Evolutionary conservation across 257 asterid species (phyloP), one percentile per base, ranked within the genome.

Genomic region (Solanum virginianum): DNA sequence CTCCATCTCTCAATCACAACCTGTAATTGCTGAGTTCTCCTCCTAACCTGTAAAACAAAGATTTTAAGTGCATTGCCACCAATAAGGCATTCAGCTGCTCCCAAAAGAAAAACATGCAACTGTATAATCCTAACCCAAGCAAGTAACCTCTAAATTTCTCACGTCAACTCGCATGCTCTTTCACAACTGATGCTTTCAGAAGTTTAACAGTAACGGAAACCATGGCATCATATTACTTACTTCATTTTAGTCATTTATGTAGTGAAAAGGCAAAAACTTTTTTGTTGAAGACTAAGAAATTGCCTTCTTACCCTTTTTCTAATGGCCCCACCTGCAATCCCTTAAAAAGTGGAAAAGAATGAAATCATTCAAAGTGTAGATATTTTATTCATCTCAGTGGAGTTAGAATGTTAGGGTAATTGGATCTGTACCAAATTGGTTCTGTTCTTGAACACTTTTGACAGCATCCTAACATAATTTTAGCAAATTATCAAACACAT

Each of bases 1-100:
- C 80, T 92, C 98, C 96, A 92, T 92, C 97, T 88, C 84, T 94
- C 97, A 8, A 91, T 92, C 88, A 91, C 93, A 62, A 92, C 93
- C 62, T 87, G 89, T 82, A 81, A 90, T 55, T 93, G 91, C 80
- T 91, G 87, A 86, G 92, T 94, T 85, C 93, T 91, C 80, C 91
- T 87, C 88, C 98, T 88, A 62, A 91, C 89, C 97, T 94, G 89
- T 86, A 81, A 87, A 86, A 84, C 14, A 20, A 41, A 75, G 82
- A 75, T 8, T 49, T 49, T 75, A 15, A 45, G 45, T 24, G 49
- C 2, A 22, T 15, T 24, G 62, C 45, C 22, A 75, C 22, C 45
- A 22, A 49, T 13, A 47, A 75, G 43, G 22, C 45, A 24, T 75
- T 75, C 62, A 22, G 62, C 82, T 75, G 82, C 45, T 14, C 41